phyloP scores from a whole-genome alignment of 2,329 filamentous ascomycete species.

The Ophiostoma sp. region DNA sequence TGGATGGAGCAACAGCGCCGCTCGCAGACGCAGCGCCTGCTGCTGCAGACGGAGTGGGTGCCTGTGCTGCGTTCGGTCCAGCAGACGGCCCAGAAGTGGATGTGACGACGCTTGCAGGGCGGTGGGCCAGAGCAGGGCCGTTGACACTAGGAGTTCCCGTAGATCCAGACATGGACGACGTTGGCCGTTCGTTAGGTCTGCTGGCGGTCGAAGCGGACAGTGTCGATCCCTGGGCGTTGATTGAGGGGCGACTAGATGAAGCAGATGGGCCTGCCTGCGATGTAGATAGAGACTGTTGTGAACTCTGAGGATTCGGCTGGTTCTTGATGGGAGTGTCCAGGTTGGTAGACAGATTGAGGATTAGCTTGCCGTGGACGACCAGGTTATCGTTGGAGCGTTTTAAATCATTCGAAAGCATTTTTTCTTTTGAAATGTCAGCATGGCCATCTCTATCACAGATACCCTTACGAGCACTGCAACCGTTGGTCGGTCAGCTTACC shows the following conservation, averaged over 20 bases:
- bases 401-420: constrained; percentile 95
- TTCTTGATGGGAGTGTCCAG: constrained; percentile 59
- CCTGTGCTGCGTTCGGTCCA: neutral
- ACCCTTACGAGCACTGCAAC: constrained; percentile 26
- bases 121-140: constrained; percentile 38
- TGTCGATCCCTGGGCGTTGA: constrained; percentile 42
- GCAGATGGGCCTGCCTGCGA: constrained; percentile 1
- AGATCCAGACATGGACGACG: constrained; percentile 48
- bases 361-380: constrained; percentile 94
- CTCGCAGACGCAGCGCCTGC: constrained; percentile 38
- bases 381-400: constrained; percentile 98
- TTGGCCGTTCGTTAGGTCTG: constrained; percentile 44
- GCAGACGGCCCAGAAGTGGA: constrained; percentile 31
- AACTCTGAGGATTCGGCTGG: constrained; percentile 13
- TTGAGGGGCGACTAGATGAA: constrained; percentile 37
- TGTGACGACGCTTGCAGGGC: constrained; percentile 43
- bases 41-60: constrained; percentile 6
- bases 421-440: constrained; percentile 33
- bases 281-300: constrained; percentile 18
- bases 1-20: constrained; percentile 36
- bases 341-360: constrained; percentile 93
- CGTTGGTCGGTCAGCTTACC: constrained; percentile 46
- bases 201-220: constrained; percentile 41
- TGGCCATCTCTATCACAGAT: neutral
- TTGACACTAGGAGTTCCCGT: constrained; percentile 43